These are phyloP conservation scores for Chrysophaeum taylorii DNA, from an alignment of 352 stramenopile genomes.

Conservation along the genomic window DNA sequence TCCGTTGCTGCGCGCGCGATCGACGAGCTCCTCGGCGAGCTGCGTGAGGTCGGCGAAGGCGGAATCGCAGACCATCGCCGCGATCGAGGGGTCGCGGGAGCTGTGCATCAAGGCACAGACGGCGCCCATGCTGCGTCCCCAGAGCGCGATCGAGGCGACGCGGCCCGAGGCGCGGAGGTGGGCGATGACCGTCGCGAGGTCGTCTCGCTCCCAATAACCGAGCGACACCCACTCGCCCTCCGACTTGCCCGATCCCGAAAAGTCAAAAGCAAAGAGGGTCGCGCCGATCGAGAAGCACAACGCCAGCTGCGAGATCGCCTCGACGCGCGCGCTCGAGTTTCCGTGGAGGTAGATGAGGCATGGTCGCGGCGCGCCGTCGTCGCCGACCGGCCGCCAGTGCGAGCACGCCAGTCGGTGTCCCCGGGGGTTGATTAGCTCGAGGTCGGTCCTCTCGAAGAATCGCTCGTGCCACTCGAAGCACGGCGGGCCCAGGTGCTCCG, in stretches of 20 bases:
- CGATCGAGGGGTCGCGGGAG: conserved; percentile 87
- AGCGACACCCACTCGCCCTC: conserved; percentile 94
- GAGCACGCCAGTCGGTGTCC: conserved; percentile 54
- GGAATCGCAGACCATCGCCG: conserved; percentile 89
- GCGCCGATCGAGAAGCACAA: conserved; percentile 50
- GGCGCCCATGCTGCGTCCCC: conserved; percentile 93
- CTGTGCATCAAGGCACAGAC: conserved; percentile 92
- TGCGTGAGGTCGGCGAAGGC: conserved; percentile 88
- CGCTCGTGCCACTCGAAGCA: too few species aligned
- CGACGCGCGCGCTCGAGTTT: conserved; percentile 85
- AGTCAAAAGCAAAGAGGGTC: conserved; percentile 92
- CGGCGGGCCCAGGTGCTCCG: conserved; percentile 72
- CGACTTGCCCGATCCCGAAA: conserved; percentile 82
- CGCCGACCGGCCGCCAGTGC: conserved; percentile 60
- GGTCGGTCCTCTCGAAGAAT: conserved; percentile 9
- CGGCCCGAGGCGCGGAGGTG: conserved; percentile 75
- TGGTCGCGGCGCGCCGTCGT: conserved; percentile 44
- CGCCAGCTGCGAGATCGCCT: conserved; percentile 74
- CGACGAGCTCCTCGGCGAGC: conserved; percentile 91
- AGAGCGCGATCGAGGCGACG: conserved; percentile 85
- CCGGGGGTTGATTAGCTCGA: conserved; percentile 20
- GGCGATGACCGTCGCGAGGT: conserved; percentile 74
- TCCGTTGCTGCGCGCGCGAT: conserved; percentile 79
- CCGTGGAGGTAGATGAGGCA: conserved; percentile 96
- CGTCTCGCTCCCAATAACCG: conserved; percentile 86